Conservation (phyloP, 176 grass and related monocot genomes). For the Saccharum officinarum region DNA sequence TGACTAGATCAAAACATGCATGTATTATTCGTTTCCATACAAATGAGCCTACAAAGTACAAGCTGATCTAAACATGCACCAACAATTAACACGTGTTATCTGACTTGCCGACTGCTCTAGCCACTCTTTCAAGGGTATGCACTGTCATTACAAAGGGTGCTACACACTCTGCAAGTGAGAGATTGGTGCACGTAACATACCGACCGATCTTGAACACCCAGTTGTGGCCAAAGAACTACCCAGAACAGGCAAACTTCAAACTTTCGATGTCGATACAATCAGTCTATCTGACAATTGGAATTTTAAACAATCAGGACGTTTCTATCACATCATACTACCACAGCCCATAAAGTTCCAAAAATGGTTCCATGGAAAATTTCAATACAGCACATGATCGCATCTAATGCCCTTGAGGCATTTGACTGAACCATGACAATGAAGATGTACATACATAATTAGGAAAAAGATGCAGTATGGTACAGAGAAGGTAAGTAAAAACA, state of each 20-base stretch:
- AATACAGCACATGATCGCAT: constrained; percentile 13
- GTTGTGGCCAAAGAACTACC: constrained; percentile 19
- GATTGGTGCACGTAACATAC: background rate
- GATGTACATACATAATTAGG: constrained; percentile 44
- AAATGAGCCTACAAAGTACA: constrained; percentile 41
- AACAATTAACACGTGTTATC: constrained; percentile 20
- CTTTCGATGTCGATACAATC: constrained; percentile 22
- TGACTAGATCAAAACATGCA: constrained; percentile 35
- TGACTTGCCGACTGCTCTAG: constrained; percentile 4
- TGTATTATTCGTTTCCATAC: constrained; percentile 30
- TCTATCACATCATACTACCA: constrained; percentile 31
- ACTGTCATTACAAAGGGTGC: background rate
- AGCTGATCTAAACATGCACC: constrained; percentile 26
- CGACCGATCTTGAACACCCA: constrained; percentile 22
- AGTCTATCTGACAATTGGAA: constrained; percentile 46
- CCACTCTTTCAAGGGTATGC: constrained; percentile 21
- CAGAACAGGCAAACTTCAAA: constrained; percentile 41
- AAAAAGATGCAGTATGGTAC: constrained; percentile 15
- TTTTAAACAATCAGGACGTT: constrained; percentile 16
- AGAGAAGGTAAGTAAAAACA: constrained; percentile 42
- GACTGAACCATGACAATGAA: constrained; percentile 20
- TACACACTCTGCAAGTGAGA: constrained; percentile 16
- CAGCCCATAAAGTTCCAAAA: constrained; percentile 14
- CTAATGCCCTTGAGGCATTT: constrained; percentile 5
- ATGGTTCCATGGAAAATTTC: constrained; percentile 13